A percentile compares a stretch with the other conserved stretches of the same genome.
phyloP scores from a whole-genome alignment of 257 asterid species.

The Catharanthus roseus region DNA sequence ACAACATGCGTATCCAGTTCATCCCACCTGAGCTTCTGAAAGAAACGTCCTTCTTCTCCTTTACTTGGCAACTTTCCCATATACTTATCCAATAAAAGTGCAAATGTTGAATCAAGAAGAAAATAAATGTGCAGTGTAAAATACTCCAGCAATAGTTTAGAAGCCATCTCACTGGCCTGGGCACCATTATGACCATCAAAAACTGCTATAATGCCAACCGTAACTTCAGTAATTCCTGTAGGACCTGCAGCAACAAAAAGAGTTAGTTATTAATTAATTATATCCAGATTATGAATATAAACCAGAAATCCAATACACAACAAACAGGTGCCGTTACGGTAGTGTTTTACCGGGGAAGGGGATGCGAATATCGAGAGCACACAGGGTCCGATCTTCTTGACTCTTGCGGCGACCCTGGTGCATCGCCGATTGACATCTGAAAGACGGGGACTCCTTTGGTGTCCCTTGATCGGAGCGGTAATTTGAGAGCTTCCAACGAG shows the following conservation, averaged over 20 bases:
- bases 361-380: slow-evolving; percentile 64
- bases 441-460: slow-evolving; percentile 23
- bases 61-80: slow-evolving; percentile 49
- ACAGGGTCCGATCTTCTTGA: slow-evolving; percentile 85
- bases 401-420: slow-evolving; percentile 84
- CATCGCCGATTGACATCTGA: slow-evolving; percentile 62
- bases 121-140: slow-evolving; percentile 82
- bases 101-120: slow-evolving; percentile 75
- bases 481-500: slow-evolving; percentile 74
- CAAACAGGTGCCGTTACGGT: not conserved
- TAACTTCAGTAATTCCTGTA: slow-evolving; percentile 60
- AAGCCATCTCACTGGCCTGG: slow-evolving; percentile 95
- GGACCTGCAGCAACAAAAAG: slow-evolving; percentile 39
- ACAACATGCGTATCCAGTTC: slow-evolving; percentile 34
- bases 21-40: slow-evolving; percentile 40
- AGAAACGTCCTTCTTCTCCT: slow-evolving; percentile 34
- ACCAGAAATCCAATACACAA: not conserved
- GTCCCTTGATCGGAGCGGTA: slow-evolving; percentile 28
- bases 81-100: slow-evolving; percentile 49
- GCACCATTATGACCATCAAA: slow-evolving; percentile 97
- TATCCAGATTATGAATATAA: not conserved
- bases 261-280: not conserved
- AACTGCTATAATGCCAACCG: slow-evolving; percentile 77
- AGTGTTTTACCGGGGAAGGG: slow-evolving; percentile 69
- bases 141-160: slow-evolving; percentile 66